Evolutionary conservation across 768 basidiomycete species (phyloP).

Genomic region (Strobilomyces dryophilus): DNA sequence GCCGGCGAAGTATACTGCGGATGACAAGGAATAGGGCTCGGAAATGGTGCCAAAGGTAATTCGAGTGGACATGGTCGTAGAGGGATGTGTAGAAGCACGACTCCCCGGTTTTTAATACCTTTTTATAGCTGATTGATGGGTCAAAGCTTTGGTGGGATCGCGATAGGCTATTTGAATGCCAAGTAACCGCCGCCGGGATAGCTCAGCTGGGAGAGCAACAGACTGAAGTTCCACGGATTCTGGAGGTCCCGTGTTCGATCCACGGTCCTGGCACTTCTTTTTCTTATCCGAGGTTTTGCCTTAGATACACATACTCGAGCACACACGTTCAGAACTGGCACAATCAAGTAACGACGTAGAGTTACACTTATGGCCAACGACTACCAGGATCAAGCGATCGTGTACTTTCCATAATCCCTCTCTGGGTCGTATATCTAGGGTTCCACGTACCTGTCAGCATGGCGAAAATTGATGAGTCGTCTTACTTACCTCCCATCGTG

Average conservation of each 20-base stretch:
- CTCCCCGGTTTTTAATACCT: neutral
- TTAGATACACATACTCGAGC: too few species aligned
- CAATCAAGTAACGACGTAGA: neutral
- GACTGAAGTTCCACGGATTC: conserved; percentile 44
- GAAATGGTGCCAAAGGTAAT: neutral
- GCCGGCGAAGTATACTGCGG: neutral
- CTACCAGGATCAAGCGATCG: conserved; percentile 47
- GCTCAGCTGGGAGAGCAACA: conserved; percentile 76
- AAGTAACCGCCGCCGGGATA: conserved; percentile 43
- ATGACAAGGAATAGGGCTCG: neutral
- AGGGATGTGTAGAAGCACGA: neutral
- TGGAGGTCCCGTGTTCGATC: conserved; percentile 53
- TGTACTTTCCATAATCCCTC: conserved; percentile 91
- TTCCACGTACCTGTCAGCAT: neutral
- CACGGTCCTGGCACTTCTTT: conserved; percentile 45
- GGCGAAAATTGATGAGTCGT: neutral
- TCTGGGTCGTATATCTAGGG: conserved; percentile 86
- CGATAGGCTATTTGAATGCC: too few species aligned
- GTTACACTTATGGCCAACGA: neutral
- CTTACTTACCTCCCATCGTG: conserved; percentile 82
- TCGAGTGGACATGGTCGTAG: conserved; percentile 1
- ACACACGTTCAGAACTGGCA: too few species aligned
- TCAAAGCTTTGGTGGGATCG: neutral
- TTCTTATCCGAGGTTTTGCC: neutral
- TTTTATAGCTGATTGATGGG: conserved; percentile 2